Conservation (phyloP, 2,329 filamentous ascomycete species). For the Sarocladium kiliense region DNA sequence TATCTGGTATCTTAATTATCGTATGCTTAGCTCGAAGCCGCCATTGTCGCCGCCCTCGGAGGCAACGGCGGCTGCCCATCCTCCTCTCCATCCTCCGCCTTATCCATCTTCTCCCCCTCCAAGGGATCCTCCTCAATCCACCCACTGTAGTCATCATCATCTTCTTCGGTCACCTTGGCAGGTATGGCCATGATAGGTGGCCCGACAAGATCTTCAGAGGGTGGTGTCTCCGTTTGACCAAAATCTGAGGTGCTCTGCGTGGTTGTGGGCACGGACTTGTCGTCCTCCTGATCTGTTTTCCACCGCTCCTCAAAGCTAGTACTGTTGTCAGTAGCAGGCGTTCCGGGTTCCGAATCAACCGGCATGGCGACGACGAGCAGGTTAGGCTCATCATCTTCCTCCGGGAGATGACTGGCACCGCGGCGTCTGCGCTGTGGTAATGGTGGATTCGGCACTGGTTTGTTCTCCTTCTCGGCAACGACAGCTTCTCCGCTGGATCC, state of each 20-base stretch:
- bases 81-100: neutral
- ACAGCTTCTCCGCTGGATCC: slow-evolving; percentile 27
- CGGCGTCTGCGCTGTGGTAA: slow-evolving; percentile 41
- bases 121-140: slow-evolving; percentile 20
- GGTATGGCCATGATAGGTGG: slow-evolving; percentile 13
- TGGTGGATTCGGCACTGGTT: slow-evolving; percentile 30
- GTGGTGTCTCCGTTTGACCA: neutral
- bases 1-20: neutral
- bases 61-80: slow-evolving; percentile 3
- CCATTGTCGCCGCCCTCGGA: slow-evolving; percentile 1
- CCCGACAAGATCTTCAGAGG: neutral
- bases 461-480: slow-evolving; percentile 14
- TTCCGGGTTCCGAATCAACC: slow-evolving; percentile 53
- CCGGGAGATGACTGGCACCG: slow-evolving; percentile 28
- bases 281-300: neutral
- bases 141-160: slow-evolving; percentile 21
- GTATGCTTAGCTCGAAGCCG: neutral
- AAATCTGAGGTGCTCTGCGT: neutral
- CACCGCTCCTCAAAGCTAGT: slow-evolving; percentile 9
- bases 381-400: slow-evolving; percentile 29
- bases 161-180: slow-evolving; percentile 13
- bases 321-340: slow-evolving; percentile 37
- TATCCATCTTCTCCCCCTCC: neutral
- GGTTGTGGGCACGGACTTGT: neutral
- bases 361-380: slow-evolving; percentile 63